Conservation (phyloP, 2,329 filamentous ascomycete genomes). For the Penicillium verrucosum region DNA sequence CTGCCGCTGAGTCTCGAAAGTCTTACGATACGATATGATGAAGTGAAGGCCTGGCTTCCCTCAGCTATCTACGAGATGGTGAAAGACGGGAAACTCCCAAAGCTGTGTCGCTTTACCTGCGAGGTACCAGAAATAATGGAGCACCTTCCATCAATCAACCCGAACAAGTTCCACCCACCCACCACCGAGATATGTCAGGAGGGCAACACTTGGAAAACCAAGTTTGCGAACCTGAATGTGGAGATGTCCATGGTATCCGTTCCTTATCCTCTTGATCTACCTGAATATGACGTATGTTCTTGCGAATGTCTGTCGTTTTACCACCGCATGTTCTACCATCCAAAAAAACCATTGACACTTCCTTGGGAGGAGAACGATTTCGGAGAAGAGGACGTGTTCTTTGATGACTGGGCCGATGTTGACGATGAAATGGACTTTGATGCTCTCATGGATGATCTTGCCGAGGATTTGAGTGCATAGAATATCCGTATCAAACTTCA, state of each 20-base stretch:
- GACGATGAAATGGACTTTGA: conserved; percentile 1
- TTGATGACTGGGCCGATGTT: conserved; percentile 4
- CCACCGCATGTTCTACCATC: conserved; percentile 5
- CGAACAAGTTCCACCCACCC: neutral
- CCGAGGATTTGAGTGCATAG: neutral
- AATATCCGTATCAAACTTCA: neutral
- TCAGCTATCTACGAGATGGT: neutral
- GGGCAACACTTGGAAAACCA: conserved; percentile 1
- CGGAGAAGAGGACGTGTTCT: neutral
- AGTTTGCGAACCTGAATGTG: conserved; percentile 1
- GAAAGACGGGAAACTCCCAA: neutral
- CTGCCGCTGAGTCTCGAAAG: conserved; percentile 5
- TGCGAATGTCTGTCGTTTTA: conserved; percentile 9
- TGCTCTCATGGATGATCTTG: neutral
- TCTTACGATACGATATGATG: conserved; percentile 7
- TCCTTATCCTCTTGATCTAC: conserved; percentile 1
- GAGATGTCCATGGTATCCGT: neutral
- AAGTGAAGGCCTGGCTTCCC: neutral
- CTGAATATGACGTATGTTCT: conserved; percentile 3
- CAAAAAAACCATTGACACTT: neutral
- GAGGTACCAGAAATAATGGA: conserved; percentile 2
- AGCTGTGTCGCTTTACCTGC: conserved; percentile 2
- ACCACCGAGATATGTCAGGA: conserved; percentile 1
- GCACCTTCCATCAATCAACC: conserved; percentile 1
- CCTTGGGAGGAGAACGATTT: conserved; percentile 1